These are phyloP conservation scores for Lachnellula hyalina DNA, from an alignment of 2,329 filamentous ascomycete species.

Conservation along the genomic window DNA sequence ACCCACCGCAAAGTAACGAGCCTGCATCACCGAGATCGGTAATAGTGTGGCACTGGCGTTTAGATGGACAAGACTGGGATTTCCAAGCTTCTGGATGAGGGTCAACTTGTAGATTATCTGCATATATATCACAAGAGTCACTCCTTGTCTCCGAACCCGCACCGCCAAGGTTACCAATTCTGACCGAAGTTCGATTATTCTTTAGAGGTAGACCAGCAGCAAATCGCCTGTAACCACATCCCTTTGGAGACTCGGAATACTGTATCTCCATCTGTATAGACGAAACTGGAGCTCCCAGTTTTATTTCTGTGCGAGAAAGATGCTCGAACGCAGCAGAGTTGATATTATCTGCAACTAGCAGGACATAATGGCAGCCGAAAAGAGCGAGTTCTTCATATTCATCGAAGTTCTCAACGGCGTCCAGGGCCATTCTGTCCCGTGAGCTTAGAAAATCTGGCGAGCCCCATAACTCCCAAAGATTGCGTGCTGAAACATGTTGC, in stretches of 20 bases:
- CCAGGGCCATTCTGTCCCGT: conserved; percentile 55
- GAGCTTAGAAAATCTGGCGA: conserved; percentile 59
- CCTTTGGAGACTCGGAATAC: conserved; percentile 35
- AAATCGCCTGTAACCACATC: conserved; percentile 52
- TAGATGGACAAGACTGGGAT: conserved; percentile 30
- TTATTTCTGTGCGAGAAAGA: too few relatives aligned
- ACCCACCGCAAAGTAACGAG: too few relatives aligned
- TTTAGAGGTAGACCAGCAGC: conserved; percentile 46
- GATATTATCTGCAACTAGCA: conserved; percentile 55
- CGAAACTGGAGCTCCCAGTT: too few relatives aligned
- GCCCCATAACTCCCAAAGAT: conserved; percentile 80
- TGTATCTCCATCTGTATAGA: conserved; percentile 14
- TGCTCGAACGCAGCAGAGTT: not conserved
- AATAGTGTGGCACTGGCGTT: conserved; percentile 70
- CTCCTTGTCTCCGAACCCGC: conserved; percentile 37
- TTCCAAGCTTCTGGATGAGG: not conserved
- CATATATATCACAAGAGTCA: conserved; percentile 44
- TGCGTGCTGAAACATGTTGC: conserved; percentile 55
- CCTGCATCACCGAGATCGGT: conserved; percentile 56
- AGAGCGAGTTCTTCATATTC: conserved; percentile 94
- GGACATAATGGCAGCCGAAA: conserved; percentile 78
- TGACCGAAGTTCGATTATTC: conserved; percentile 33
- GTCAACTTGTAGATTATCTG: not conserved
- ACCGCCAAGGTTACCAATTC: conserved; percentile 29
- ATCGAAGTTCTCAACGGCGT: conserved; percentile 78